A percentile compares a stretch with the other conserved stretches of the same genome.
phyloP scores from a whole-genome alignment of 2,329 filamentous ascomycete genomes.

The Geoglossum cookeanum region DNA sequence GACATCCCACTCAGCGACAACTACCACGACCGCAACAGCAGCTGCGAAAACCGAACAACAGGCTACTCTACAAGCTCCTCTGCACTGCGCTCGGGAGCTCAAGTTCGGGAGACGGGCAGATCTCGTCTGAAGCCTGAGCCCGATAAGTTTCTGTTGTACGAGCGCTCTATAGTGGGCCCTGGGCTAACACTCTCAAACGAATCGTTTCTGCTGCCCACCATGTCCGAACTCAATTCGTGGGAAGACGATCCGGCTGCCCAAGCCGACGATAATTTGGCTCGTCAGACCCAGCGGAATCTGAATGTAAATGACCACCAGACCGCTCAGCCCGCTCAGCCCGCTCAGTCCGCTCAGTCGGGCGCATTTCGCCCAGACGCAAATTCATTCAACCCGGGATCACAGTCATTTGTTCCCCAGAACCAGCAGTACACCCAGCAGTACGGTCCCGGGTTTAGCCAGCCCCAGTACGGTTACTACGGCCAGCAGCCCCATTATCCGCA shows the following conservation, averaged over 20 bases:
- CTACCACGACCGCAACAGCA: neutral
- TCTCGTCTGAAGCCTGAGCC: neutral
- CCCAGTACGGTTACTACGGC: conserved; percentile 25
- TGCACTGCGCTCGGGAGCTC: neutral
- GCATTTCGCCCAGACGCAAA: conserved; percentile 46
- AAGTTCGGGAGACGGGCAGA: neutral
- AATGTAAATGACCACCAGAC: conserved; percentile 39
- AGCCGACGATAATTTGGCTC: conserved; percentile 51
- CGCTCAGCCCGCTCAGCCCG: conserved; percentile 21
- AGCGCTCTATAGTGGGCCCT: neutral
- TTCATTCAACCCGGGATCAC: conserved; percentile 54
- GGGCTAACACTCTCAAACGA: neutral
- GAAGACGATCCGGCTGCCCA: conserved; percentile 69
- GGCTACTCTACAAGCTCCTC: no score
- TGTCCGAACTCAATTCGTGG: conserved; percentile 90
- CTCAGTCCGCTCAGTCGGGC: conserved; percentile 23
- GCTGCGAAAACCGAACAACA: no score
- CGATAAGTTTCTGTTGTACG: neutral
- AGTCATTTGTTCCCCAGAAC: conserved; percentile 47
- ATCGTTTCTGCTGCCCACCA: conserved; percentile 23
- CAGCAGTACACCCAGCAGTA: conserved; percentile 44
- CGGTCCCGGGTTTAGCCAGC: conserved; percentile 28
- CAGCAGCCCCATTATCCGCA: conserved; percentile 20
- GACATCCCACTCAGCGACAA: no score
- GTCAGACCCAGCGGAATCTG: conserved; percentile 56